Evolutionary conservation across 2,329 filamentous ascomycete species (phyloP), one percentile per base, ranked within the genome.

Genomic region (Tricladium varicosporioides): DNA sequence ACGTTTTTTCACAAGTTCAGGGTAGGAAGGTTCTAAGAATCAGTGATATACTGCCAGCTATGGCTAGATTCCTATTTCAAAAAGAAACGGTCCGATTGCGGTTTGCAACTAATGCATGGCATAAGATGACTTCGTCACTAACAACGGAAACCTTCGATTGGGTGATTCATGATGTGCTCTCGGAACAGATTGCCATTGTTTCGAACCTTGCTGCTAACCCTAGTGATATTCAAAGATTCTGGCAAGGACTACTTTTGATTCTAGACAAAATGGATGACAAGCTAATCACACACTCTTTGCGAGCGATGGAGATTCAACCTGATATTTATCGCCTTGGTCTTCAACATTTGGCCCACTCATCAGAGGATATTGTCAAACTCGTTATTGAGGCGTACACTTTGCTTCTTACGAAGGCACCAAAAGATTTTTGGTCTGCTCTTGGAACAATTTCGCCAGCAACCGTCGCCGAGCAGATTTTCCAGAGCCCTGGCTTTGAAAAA

Each of bases 401-500:
- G 11, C 80, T 97, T 14, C 77, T 97, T 52, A 82, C 86, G 62
- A 92, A 89, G 65, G 88, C 90, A 0, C 82, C 91, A 0, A 82
- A 82, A 54, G 88, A 89, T 46, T 94, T 97, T 65, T 97, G 93
- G 93, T 88, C 91, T 65, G 87, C 91, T 1, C 87, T 96, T 74
- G 87, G 89, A 51, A 84, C 91, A 31, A 90, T 93, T 51, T 88
- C 89, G 0, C 88, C 91, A 2, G 86, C 86, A 44, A 85, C 87
- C 33, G 84, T 97, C 48, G 84, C 91, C n/a, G 92, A 97, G 69
- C 83, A 92, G 61, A 83, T 96, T 45, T 90, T 94, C 65, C 83
- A 82, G 57, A 92, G 88, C 60, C 85, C 86, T 7, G 79, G 82
- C 2, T 84, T 89, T 65, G 79, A 80, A 33, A 74, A 74, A n/a